Base-by-base conservation (phyloP, 306 rosid species). In the Luffa aegyptiaca region DNA sequence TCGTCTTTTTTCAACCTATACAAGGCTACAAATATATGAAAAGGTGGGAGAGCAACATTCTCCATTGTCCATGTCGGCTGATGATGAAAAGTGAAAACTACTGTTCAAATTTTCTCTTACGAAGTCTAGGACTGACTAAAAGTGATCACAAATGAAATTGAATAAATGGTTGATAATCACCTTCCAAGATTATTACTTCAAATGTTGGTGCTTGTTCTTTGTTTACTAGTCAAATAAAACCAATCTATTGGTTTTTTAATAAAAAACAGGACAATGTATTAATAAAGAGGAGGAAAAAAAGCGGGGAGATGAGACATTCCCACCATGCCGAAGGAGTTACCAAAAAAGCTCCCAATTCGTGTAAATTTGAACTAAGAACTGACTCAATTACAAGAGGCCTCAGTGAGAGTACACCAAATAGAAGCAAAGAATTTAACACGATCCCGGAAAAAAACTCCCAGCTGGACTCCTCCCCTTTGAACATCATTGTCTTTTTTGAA, bases 1-100 rank as follows among this genome's bases (percentile, higher is more conserved):
- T 86, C 89, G 86, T 80, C 98, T 87, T 83, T 90, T 96, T 84
- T 95, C 97, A 81, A 95, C 97, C 98, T 95, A 76, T 13, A 68
- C 75, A 81, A 83, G 64, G 64, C 48, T 52, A 75, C 77, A 46
- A 46, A 46, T 21, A 26, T 45, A 46, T 71, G 77, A 72, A 71
- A 51, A 45, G 18, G 42, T 72, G 20, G 76, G 42, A 31, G 21
- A 10, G 3, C 41, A 66, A 13, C 31, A 21, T 72, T 26, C 58
- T 12, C 21, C 14, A 49, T 33, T 46, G 26, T 73, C 59, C 61
- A 48, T 31, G 26, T 49, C 61, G 55, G 18, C 51, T 16, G 44
- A 20, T 45, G 41, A 14, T 16, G 18, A 48, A 46, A 72, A 48
- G 6, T 16, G 18, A 48, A 46, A 72, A 48, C 7, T 48, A 49